Evolutionary conservation across 805 yeast genomes (phyloP).

Genomic region (Saturnispora quitensis): DNA sequence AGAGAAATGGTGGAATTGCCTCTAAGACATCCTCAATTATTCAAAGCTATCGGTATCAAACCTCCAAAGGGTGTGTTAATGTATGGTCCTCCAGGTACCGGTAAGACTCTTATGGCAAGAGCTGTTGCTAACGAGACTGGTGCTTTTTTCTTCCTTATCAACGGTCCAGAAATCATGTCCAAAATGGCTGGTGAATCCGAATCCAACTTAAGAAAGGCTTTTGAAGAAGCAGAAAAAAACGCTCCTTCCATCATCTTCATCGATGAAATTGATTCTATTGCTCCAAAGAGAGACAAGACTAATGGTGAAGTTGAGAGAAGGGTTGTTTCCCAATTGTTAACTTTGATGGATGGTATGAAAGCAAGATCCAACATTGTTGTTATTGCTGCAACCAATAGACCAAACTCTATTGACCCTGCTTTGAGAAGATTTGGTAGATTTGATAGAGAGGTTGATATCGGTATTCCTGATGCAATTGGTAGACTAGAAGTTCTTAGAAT

Average conservation of each 20-base stretch:
- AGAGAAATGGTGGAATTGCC: slow-evolving; percentile 98
- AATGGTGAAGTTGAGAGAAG: slow-evolving; percentile 99
- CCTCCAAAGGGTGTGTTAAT: slow-evolving; percentile 97
- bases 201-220: slow-evolving; percentile 93
- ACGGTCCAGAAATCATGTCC: slow-evolving; percentile 99
- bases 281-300: slow-evolving; percentile 99
- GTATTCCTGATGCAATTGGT: slow-evolving; percentile 97
- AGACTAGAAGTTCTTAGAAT: slow-evolving; percentile 94
- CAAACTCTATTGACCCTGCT: slow-evolving; percentile 80
- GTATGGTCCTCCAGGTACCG: slow-evolving; percentile 99
- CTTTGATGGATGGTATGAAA: slow-evolving; percentile 99
- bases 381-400: slow-evolving; percentile 93
- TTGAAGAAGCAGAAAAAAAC: slow-evolving; percentile 98
- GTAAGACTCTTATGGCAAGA: slow-evolving; percentile 98
- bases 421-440: slow-evolving; percentile 79
- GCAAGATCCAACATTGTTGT: slow-evolving; percentile 98
- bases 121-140: slow-evolving; percentile 99
- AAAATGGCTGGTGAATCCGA: slow-evolving; percentile 99
- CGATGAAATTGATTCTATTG: slow-evolving; percentile 97
- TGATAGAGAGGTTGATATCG: slow-evolving; percentile 80
- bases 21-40: slow-evolving; percentile 94
- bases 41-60: slow-evolving; percentile 96
- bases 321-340: slow-evolving; percentile 94
- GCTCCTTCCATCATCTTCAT: slow-evolving; percentile 97
- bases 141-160: slow-evolving; percentile 94